Percentiles rank a stretch among this genome's conserved stretches.
Conservation (phyloP, 306 rosid species). For the Sophora flavescens region DNA sequence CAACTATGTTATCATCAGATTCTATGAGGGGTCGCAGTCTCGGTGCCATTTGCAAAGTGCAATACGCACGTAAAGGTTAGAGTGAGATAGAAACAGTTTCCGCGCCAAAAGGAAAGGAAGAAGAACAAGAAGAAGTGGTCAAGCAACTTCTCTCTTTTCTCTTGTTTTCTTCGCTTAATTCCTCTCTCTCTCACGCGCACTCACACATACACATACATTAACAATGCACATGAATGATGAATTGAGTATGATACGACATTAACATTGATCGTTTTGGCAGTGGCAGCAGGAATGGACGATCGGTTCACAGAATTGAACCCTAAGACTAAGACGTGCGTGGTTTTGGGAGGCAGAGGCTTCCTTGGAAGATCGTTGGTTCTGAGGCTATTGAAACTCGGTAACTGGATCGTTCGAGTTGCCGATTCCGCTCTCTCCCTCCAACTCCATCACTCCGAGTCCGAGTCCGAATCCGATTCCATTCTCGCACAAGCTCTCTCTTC, state of each 20-base stretch:
- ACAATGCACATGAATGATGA: not conserved
- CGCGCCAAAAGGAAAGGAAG: constrained; percentile 48
- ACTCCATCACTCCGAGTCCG: constrained; percentile 49
- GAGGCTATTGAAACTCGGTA: constrained; percentile 63
- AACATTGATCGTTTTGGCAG: constrained; percentile 31
- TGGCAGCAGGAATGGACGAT: constrained; percentile 60
- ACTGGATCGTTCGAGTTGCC: constrained; percentile 85
- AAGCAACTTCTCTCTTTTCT: not conserved
- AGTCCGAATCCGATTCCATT: constrained; percentile 62
- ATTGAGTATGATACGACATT: constrained; percentile 25
- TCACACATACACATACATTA: no score
- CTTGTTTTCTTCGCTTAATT: not conserved
- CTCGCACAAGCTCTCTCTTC: constrained; percentile 67
- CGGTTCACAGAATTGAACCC: constrained; percentile 62
- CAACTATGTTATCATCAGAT: constrained; percentile 6
- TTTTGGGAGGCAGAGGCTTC: constrained; percentile 82
- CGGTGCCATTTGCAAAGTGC: not conserved
- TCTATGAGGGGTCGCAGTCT: constrained; percentile 31
- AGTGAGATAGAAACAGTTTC: constrained; percentile 43
- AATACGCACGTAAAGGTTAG: no score
- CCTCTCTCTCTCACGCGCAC: not conserved
- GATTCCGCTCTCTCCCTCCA: constrained; percentile 71
- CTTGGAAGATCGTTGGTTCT: constrained; percentile 78
- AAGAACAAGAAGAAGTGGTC: not conserved
- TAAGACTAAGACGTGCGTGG: constrained; percentile 76